phyloP scores from a whole-genome alignment of 208 protist species.

The Histomonas meleagridis region DNA sequence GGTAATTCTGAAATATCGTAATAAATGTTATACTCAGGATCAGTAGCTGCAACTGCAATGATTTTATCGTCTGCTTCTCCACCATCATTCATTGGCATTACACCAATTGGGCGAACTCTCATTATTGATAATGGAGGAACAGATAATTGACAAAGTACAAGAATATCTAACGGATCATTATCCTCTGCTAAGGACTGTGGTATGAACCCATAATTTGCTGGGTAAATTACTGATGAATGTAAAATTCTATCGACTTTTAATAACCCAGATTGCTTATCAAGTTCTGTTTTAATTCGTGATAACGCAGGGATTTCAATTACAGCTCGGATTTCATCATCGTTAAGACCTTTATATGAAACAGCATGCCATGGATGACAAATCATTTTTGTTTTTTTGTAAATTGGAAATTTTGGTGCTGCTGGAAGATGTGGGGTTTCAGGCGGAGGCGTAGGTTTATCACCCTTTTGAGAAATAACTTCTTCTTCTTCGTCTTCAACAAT shows the following conservation, averaged over 20 bases:
- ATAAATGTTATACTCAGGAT: constrained; percentile 31
- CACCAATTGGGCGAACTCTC: constrained; percentile 30
- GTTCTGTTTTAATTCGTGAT: not conserved
- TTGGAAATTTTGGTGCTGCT: too few relatives aligned
- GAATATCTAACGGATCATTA: not conserved
- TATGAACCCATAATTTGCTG: constrained; percentile 28
- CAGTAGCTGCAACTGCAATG: not conserved
- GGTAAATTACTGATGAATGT: constrained; percentile 10
- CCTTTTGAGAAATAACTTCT: too few relatives aligned
- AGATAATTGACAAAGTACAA: not conserved
- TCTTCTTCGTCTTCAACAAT: too few relatives aligned
- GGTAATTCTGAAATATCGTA: not conserved
- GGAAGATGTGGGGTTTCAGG: too few relatives aligned
- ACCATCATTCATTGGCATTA: constrained; percentile 25
- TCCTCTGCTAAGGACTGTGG: not conserved
- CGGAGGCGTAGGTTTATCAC: too few relatives aligned
- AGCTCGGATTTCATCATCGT: not conserved
- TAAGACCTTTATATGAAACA: not conserved
- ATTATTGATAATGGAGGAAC: not conserved
- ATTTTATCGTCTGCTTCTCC: not conserved
- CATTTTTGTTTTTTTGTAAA: too few relatives aligned
- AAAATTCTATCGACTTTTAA: constrained; percentile 24
- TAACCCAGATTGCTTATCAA: constrained; percentile 12
- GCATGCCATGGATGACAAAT: not conserved
- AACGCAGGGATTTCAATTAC: constrained; percentile 10